Base-by-base conservation (phyloP, 768 basidiomycete species). In the Bullera alba region DNA sequence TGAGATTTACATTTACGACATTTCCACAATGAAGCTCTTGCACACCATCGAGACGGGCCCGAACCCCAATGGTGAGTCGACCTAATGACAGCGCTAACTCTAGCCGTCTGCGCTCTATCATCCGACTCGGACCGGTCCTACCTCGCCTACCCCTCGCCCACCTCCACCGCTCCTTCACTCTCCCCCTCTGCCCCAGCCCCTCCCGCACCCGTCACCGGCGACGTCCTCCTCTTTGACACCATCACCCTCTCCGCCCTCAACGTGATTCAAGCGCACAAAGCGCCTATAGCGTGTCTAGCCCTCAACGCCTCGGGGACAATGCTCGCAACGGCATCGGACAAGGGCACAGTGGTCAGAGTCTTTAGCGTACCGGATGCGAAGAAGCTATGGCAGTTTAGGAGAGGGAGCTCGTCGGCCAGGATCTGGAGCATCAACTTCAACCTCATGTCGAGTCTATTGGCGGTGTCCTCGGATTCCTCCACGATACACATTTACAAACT, bases 1-100 rank as follows among this genome's bases (percentile, higher is more conserved):
- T n/a, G 92, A 96, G 73, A 96, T 99, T 39, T 99, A 99, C 76
- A 90, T 96, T 43, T 97, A 97, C 68, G 95, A 99, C 70, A 97
- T 97, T 64, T 87, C 85, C 42, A 99, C 96, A 60, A 97, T 99
- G 95, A 84, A 91, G 50, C 79, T 99, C 23, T 75, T 95, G 32
- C 93, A 97, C 72, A 93, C 96, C 34, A 92, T 97, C 38, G 95
- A 99, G 76, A 97, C 95, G 0, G 84, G 87, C 6, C 82, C 88
- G 0, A 99, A 99, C 70, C 90, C 93, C 2, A 86, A 95, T 67
- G 92, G 92, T 89, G 50, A 52, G 73, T 58, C 73, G 70, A 3
- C 17, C 39, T 25, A 14, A n/a, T 50, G 23, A 48, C 29, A 5
- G 34, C n/a, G n/a, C n/a, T n/a, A n/a, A 44, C 7, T 16, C 67